Conservation (phyloP, 2,329 filamentous ascomycete species). For the Hymenoscyphus fraxineus region DNA sequence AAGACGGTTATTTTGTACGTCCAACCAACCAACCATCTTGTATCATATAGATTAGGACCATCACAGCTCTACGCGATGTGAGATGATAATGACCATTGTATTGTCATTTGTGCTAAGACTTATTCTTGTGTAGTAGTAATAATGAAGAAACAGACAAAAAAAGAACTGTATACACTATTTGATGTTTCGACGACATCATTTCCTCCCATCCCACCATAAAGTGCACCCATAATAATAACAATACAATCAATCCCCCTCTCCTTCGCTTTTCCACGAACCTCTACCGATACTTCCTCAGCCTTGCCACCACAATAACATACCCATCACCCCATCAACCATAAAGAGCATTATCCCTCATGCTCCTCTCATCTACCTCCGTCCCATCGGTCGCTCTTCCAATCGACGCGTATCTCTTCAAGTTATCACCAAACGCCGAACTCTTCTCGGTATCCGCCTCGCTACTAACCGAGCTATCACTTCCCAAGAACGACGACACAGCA, state of each 20-base stretch:
- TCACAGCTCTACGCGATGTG: not conserved
- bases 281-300: not conserved
- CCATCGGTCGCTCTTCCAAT: not conserved
- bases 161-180: slow-evolving; percentile 1
- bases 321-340: not conserved
- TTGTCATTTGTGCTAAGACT: not conserved
- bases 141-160: not conserved
- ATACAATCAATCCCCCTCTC: not conserved
- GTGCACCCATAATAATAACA: not conserved
- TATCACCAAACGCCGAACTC: slow-evolving; percentile 14
- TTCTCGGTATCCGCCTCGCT: slow-evolving; percentile 17
- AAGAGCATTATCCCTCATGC: not conserved
- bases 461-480: not conserved
- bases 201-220: not conserved
- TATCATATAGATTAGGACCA: not conserved
- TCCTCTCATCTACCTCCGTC: slow-evolving; percentile 1
- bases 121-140: slow-evolving; percentile 7
- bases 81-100: slow-evolving; percentile 3
- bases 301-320: not conserved
- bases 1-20: not conserved
- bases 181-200: slow-evolving; percentile 1
- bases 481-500: not conserved
- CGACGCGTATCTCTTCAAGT: slow-evolving; percentile 5
- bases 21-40: not conserved
- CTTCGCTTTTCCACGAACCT: not conserved